A percentile compares a stretch with the other conserved stretches of the same genome.
phyloP scores from a whole-genome alignment of 2,329 filamentous ascomycete species.

The Paraphoma sp. region DNA sequence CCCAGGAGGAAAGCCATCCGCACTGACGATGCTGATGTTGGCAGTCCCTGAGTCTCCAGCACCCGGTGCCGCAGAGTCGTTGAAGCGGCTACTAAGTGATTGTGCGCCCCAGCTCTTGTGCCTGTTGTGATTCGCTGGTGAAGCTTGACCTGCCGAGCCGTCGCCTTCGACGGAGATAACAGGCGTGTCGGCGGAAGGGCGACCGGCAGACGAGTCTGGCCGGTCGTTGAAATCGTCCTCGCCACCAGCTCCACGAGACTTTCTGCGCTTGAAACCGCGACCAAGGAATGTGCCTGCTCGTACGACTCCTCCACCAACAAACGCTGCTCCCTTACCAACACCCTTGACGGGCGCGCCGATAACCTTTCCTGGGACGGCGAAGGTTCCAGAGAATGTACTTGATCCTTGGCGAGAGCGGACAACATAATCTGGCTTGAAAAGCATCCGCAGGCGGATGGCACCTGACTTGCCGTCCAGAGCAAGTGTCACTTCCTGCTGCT shows the following conservation, averaged over 20 bases:
- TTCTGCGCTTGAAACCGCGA: conserved; percentile 78
- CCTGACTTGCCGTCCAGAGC: conserved; percentile 89
- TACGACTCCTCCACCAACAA: conserved; percentile 78
- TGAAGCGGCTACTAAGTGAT: conserved; percentile 48
- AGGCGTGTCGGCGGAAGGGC: conserved; percentile 37
- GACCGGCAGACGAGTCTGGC: conserved; percentile 51
- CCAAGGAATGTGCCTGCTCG: conserved; percentile 92
- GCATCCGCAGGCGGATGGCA: conserved; percentile 77
- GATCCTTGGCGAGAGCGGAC: conserved; percentile 86
- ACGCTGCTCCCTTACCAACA: conserved; percentile 75
- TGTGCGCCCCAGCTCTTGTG: conserved; percentile 45
- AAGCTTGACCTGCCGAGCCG: conserved; percentile 13
- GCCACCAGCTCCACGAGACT: conserved; percentile 57
- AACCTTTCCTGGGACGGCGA: conserved; percentile 84
- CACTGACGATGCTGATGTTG: conserved; percentile 79
- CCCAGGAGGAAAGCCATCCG: conserved; percentile 76
- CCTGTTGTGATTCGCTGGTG: conserved; percentile 36
- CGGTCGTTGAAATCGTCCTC: conserved; percentile 49
- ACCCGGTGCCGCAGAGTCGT: conserved; percentile 50
- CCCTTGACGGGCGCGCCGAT: conserved; percentile 97
- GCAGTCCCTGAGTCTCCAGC: conserved; percentile 74
- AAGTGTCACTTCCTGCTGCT: conserved; percentile 75
- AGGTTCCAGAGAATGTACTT: conserved; percentile 90
- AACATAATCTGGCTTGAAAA: conserved; percentile 94
- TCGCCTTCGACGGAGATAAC: conserved; percentile 41